A percentile compares a stretch with the other conserved stretches of the same genome.
phyloP scores from a whole-genome alignment of 78 protist genomes.

The Creolimax fragrantissima region DNA sequence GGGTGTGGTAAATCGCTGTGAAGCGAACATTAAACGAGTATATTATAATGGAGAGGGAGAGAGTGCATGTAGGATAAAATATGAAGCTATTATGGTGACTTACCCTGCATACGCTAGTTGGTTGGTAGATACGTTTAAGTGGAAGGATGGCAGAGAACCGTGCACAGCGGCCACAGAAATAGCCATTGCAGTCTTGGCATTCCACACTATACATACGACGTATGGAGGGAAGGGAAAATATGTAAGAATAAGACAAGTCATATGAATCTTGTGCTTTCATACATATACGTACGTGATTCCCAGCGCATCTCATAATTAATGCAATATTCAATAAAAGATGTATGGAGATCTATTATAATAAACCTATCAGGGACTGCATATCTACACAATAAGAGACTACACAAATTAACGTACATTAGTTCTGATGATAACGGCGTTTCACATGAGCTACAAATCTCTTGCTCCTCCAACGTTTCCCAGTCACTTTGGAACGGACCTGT shows the following conservation, averaged over 20 bases:
- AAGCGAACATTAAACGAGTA: neutral
- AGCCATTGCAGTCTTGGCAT: neutral
- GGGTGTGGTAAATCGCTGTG: neutral
- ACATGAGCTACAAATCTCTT: neutral
- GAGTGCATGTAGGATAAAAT: neutral
- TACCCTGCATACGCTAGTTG: neutral
- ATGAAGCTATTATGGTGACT: neutral
- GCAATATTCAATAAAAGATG: neutral
- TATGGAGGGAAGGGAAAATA: neutral
- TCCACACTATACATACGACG: neutral
- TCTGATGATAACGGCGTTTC: neutral
- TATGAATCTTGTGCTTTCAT: neutral
- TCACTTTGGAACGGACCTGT: neutral
- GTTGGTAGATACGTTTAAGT: neutral
- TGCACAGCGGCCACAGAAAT: conserved; percentile 12
- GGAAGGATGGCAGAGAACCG: neutral
- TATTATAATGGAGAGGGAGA: neutral
- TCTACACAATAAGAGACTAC: neutral
- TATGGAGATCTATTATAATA: neutral
- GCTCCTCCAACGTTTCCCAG: neutral
- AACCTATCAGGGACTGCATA: neutral
- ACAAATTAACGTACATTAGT: neutral
- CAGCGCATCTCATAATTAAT: neutral
- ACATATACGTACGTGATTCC: neutral
- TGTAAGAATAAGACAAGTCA: neutral